Base-by-base conservation (phyloP, 1,284 basidiomycete species). In the Chalciporus sp. region DNA sequence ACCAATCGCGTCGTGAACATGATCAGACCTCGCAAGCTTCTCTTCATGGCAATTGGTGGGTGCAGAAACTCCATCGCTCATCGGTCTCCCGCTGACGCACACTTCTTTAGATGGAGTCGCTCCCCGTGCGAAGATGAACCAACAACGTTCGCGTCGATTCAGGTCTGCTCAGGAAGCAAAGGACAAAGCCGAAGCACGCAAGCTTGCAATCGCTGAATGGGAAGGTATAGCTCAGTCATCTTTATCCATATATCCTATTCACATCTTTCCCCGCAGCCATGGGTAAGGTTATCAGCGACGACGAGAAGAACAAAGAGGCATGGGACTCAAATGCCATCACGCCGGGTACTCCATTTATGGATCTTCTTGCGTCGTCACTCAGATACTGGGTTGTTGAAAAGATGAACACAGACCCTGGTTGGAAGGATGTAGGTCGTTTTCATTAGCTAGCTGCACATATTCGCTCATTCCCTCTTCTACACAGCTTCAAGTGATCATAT, bases 311-410 rank as follows among this genome's bases (percentile, higher is more conserved):
- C 61, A 90, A 93, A 71, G 89, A 90, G 68, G 75, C 91, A 0
- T 99, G 97, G 97, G 97, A 99, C 70, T 92, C 92, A 2, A 99
- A 99, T 70, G 96, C 95, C 43, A 99, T 99, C 68, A 99, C 97
- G 0, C 97, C 95, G 20, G 94, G 95, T 6, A 99, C 97, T 7
- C 97, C 97, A 0, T 99, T 99, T 76, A 99, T 99, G 97, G 87
- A 90, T 58, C 78, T 98, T 1, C 80, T 99, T 12, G 93, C 97
- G 3, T 71, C 81, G 17, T 94, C 93, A 14, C 74, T 99, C 55
- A 85, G 95, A 51, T 99, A 98, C 71, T 99, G 97, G 97, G 92
- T 98, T 1, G 92, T 91, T 0, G 83, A 92, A 63, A 99, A 99
- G 76, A 85, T 98, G 73, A 98, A 97, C 65, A 86, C 85, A 0